Percentiles rank a stretch among this genome's conserved stretches.
Evolutionary conservation across 345 rosid genomes (phyloP).

Genomic region (Melaleuca quinquenervia): DNA sequence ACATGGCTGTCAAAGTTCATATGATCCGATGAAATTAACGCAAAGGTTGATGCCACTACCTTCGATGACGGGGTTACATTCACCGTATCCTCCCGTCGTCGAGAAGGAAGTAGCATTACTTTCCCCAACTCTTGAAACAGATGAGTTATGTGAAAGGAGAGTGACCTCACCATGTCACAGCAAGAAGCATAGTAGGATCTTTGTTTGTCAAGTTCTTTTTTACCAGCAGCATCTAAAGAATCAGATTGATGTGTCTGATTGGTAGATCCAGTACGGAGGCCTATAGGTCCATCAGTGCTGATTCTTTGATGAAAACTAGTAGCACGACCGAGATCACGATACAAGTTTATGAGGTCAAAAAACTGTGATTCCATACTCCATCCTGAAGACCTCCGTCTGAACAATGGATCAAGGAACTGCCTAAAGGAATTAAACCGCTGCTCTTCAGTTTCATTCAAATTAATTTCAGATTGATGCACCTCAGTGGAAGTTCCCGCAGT

Average conservation of each 20-base stretch:
- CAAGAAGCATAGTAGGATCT: conserved; percentile 76
- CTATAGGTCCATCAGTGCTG: conserved; percentile 35
- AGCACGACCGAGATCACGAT: conserved; percentile 82
- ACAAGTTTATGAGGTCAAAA: conserved; percentile 83
- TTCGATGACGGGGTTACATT: conserved; percentile 76
- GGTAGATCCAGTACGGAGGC: conserved; percentile 28
- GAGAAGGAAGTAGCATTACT: conserved; percentile 86
- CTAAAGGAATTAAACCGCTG: conserved; percentile 78
- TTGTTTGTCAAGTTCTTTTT: conserved; percentile 60
- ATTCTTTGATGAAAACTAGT: conserved; percentile 62
- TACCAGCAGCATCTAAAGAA: conserved; percentile 38
- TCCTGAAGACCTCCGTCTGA: conserved; percentile 78
- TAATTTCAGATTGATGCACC: conserved; percentile 40
- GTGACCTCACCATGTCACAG: conserved; percentile 85
- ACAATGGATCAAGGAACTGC: conserved; percentile 86
- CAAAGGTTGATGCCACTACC: conserved; percentile 71
- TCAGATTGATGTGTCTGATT: conserved; percentile 24
- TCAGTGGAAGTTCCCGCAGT: conserved; percentile 28
- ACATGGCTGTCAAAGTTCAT: conserved; percentile 65
- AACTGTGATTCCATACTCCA: conserved; percentile 84
- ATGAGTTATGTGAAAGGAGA: conserved; percentile 79
- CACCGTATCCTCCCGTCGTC: conserved; percentile 81
- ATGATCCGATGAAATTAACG: conserved; percentile 68
- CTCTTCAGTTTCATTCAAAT: conserved; percentile 45
- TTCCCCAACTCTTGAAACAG: conserved; percentile 96